phyloP scores from a whole-genome alignment of 169 alveolate species.

The Plasmodium falciparum region DNA sequence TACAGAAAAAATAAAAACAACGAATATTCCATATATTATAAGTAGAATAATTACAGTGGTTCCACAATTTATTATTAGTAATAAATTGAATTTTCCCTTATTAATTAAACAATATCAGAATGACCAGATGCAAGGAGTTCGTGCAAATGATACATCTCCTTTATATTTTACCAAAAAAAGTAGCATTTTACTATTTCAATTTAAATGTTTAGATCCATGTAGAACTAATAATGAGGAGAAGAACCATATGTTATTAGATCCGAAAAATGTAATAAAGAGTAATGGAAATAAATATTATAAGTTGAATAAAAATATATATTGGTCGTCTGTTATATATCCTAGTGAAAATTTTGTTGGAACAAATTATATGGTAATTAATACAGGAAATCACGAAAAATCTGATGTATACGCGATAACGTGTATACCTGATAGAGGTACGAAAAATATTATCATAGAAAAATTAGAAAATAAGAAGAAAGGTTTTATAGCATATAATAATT shows the following conservation, averaged over 20 bases:
- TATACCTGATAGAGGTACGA: slow-evolving; percentile 87
- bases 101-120: slow-evolving; percentile 83
- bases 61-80: slow-evolving; percentile 87
- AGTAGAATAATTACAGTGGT: slow-evolving; percentile 88
- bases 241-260: background rate
- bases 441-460: slow-evolving; percentile 82
- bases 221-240: background rate
- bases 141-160: slow-evolving; percentile 75
- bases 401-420: slow-evolving; percentile 85
- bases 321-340: slow-evolving; percentile 88
- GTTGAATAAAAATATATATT: slow-evolving; percentile 76
- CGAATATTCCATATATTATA: slow-evolving; percentile 85
- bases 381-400: slow-evolving; percentile 72
- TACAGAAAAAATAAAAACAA: slow-evolving; percentile 85
- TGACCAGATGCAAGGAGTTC: slow-evolving; percentile 57
- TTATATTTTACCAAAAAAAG: slow-evolving; percentile 42
- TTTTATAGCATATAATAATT: slow-evolving; percentile 82
- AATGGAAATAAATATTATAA: slow-evolving; percentile 9
- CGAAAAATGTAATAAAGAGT: background rate
- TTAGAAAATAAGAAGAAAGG: slow-evolving; percentile 82
- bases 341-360: slow-evolving; percentile 88
- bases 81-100: slow-evolving; percentile 77
- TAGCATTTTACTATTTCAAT: slow-evolving; percentile 32
- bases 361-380: slow-evolving; percentile 86
- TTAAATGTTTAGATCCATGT: slow-evolving; percentile 15